Evolutionary conservation across 2,329 filamentous ascomycete species (phyloP).

Genomic region (Chaetomiaceae sp.): DNA sequence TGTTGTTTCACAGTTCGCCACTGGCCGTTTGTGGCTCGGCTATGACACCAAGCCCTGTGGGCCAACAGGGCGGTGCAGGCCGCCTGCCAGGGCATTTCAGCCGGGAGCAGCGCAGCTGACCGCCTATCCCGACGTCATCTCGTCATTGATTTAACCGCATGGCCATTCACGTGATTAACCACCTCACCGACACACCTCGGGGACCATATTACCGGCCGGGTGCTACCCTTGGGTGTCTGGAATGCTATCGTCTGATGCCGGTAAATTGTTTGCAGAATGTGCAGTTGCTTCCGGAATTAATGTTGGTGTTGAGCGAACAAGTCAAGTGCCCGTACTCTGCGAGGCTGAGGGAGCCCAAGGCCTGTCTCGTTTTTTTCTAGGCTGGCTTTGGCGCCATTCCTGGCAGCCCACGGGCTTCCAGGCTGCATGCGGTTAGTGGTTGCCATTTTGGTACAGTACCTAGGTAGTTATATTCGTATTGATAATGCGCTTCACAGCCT

Average conservation of each 20-base stretch:
- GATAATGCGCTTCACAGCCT: no score
- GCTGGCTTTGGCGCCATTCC: no score
- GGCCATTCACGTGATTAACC: not conserved
- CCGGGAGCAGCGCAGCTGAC: slow-evolving; percentile 1
- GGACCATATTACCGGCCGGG: not conserved
- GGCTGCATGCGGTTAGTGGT: no score
- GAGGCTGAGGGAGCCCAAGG: no score
- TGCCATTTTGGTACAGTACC: no score
- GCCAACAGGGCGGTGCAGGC: not conserved
- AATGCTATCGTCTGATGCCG: not conserved
- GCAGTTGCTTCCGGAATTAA: no score
- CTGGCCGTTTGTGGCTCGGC: not conserved
- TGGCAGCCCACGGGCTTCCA: no score
- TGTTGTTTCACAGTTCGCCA: not conserved
- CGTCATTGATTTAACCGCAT: not conserved
- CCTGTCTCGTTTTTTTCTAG: no score
- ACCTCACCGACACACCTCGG: not conserved
- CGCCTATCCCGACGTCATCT: slow-evolving; percentile 1
- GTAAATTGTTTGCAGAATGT: no score
- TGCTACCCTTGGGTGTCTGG: not conserved
- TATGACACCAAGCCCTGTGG: not conserved
- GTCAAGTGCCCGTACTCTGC: no score
- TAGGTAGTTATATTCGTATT: no score
- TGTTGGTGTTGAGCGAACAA: no score
- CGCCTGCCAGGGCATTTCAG: slow-evolving; percentile 3